Base-by-base conservation (phyloP, 805 yeast species). In the Schizosaccharomyces cryophilus region DNA sequence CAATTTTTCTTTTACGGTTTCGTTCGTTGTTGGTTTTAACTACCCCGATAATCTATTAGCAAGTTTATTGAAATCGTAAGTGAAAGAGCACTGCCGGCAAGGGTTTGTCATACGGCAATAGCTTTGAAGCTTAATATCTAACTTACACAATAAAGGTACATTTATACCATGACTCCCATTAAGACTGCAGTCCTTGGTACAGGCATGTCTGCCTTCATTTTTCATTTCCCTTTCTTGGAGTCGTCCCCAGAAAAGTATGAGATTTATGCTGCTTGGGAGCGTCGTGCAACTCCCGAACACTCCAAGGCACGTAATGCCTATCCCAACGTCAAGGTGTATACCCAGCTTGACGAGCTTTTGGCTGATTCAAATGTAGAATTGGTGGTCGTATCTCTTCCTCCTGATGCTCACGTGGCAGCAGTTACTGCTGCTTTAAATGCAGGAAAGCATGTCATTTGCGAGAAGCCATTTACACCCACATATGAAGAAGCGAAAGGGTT, bases 401-500 rank as follows among this genome's bases (percentile, higher is more conserved):
- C 78, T 68, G 68, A 73, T 17, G 68, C 72, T 64, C 83, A 79
- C 66, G 72, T 73, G 59, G 75, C 74, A 58, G 75, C 72, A 61
- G 75, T 74, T 1, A 64, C 72, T 60, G 62, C 66, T 45, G 76
- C 78, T 6, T 68, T 79, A 59, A 66, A 71, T 13, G 69, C 72
- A 54, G 77, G 74, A 21, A 75, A 76, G 62, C 77, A 78, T 67
- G 79, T 78, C 24, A 67, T 79, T 55, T 75, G 79, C 65, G 83
- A 79, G 64, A 79, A 79, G 66, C 80, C 82, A 17, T 68, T 78
- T 62, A 73, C 80, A 1, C 72, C 79, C 58, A 79, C 77, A 63
- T 68, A 68, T 1, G 68, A 67, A 31, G 80, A 80, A 61, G 73
- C 79, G 13, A 64, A 68, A 29, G 75, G 71, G 48, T 66, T 80